These are phyloP conservation scores for Kondoa subrosea DNA, from an alignment of 768 basidiomycete genomes.

Conservation along the genomic window DNA sequence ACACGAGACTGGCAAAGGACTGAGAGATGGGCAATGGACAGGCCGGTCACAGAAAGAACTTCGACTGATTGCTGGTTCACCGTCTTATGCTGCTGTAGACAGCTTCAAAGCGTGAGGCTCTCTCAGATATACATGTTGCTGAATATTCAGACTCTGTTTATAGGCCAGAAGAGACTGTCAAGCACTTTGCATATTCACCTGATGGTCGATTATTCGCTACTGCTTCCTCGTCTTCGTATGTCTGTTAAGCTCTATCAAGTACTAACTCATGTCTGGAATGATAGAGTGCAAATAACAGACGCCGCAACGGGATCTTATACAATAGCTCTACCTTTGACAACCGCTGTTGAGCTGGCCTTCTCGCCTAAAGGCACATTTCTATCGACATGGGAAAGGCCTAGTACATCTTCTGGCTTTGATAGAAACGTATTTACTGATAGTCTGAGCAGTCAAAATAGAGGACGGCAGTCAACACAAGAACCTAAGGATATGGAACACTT, in stretches of 20 bases:
- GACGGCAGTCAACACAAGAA: conserved; percentile 87
- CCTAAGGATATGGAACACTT: conserved; percentile 70
- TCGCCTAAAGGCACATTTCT: conserved; percentile 85
- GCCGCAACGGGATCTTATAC: conserved; percentile 4
- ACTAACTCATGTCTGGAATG: conserved; percentile 19
- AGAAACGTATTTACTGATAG: background rate
- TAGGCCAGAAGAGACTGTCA: conserved; percentile 52
- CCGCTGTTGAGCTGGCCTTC: conserved; percentile 68
- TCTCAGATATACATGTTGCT: background rate
- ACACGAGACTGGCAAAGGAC: too few relatives aligned
- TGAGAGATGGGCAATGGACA: conserved; percentile 30
- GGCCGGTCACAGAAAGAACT: conserved; percentile 89
- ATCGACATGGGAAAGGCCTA: conserved; percentile 86
- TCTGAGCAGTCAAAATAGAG: conserved; percentile 53
- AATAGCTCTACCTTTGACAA: conserved; percentile 44
- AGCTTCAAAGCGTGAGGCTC: conserved; percentile 37
- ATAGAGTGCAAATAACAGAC: conserved; percentile 19
- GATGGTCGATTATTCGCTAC: conserved; percentile 80
- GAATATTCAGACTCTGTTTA: conserved; percentile 31
- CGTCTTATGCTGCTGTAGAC: conserved; percentile 51
- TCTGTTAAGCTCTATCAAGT: background rate
- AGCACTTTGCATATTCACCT: conserved; percentile 62
- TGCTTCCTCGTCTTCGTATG: conserved; percentile 31
- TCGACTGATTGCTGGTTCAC: conserved; percentile 65
- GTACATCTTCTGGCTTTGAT: conserved; percentile 33